These are phyloP conservation scores for Conticribra guillardii DNA, from an alignment of 108 stramenopile genomes.

Conservation along the genomic window DNA sequence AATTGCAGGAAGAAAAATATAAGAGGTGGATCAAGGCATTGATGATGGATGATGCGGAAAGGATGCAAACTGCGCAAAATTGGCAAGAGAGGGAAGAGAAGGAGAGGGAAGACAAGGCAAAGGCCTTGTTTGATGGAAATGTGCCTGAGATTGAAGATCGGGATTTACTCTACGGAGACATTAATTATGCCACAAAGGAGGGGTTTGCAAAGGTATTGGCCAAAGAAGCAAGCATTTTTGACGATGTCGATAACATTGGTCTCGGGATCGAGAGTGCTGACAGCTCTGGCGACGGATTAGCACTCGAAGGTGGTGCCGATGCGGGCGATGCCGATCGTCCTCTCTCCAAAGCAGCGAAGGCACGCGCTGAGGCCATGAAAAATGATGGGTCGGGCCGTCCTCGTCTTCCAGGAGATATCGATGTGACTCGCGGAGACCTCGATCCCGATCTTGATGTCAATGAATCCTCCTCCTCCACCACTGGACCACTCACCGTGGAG, in stretches of 20 bases:
- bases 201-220: constrained; percentile 34
- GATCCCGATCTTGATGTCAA: constrained; percentile 49
- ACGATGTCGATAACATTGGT: not conserved
- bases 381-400: constrained; percentile 62
- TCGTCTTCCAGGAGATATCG: constrained; percentile 78
- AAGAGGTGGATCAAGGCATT: constrained; percentile 2
- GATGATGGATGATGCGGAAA: constrained; percentile 18
- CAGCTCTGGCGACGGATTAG: constrained; percentile 30
- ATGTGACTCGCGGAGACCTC: constrained; percentile 77
- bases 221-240: constrained; percentile 22
- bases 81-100: constrained; percentile 28
- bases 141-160: constrained; percentile 8
- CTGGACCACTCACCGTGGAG: constrained; percentile 81
- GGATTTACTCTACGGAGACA: constrained; percentile 17
- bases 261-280: constrained; percentile 31
- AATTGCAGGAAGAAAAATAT: constrained; percentile 26
- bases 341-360: constrained; percentile 65
- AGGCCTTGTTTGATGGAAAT: constrained; percentile 12
- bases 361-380: constrained; percentile 68
- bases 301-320: constrained; percentile 24
- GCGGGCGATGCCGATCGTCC: constrained; percentile 20
- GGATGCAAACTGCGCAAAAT: not conserved
- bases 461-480: constrained; percentile 59
- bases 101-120: constrained; percentile 68
- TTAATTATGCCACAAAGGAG: constrained; percentile 21